Base-by-base conservation (phyloP, 2,329 filamentous ascomycete genomes). In the Thielaviopsis punctulata region DNA sequence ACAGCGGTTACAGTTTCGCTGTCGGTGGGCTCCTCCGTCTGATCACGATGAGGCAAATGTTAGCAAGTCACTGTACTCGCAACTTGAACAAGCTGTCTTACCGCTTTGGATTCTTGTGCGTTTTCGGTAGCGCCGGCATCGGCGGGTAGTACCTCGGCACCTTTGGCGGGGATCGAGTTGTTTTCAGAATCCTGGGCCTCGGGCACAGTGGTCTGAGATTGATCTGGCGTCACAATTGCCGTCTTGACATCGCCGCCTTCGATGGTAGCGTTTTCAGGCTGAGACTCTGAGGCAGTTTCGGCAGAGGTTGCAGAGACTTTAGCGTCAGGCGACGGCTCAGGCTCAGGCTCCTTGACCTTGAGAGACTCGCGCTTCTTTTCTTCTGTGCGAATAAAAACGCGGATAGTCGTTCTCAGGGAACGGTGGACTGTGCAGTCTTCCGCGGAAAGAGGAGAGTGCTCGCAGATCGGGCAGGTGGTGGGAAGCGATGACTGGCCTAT, bases 401-500 rank as follows among this genome's bases (percentile, higher is more conserved):
- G 84, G 58, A 96, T 83, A 1, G 92, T 98, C 23, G 86, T 92
- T 58, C 92, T 82, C n/a, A 96, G 72, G 24, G 84, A 80, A 64
- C 95, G 95, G 65, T 94, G 86, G 1, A 86, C 80, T 56, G 84
- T 88, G 71, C 89, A 95, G 58, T 92, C 83, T 55, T 86, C 85
- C 46, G 83, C 77, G 24, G 87, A 86, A 55, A 98, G 76, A 0
- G 92, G 92, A 21, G 80, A 84, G 64, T 98, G 92, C 57, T 89
- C 85, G 75, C 92, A 98, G 55, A 95, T 84, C 2, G 92, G 90
- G 61, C 92, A 98, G 45, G 83, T 83, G 10, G 82, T 76, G 12
- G 84, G 80, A 9, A 93, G 72, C 23, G 80, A 81, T 7, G 79
- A 72, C 66, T 94, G 87, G 65, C 87, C 81, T 90, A 36, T 13